These are phyloP conservation scores for Nidularia sp. DNA, from an alignment of 768 basidiomycete species.

Conservation along the genomic window DNA sequence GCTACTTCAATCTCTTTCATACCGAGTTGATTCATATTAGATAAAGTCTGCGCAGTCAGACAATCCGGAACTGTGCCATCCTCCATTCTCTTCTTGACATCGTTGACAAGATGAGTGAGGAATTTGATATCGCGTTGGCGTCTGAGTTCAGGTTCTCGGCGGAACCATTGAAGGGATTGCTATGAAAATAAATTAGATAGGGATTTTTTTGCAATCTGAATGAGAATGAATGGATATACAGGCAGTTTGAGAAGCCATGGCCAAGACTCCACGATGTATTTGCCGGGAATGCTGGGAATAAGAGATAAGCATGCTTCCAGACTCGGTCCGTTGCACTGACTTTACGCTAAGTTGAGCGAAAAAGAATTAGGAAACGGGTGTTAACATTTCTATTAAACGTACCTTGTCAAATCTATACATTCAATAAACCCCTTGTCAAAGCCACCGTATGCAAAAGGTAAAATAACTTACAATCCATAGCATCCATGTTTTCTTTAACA, in stretches of 20 bases:
- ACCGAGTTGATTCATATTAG: conserved; percentile 28
- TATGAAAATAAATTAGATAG: conserved; percentile 6
- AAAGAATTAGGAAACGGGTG: too few species aligned
- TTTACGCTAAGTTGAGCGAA: too few species aligned
- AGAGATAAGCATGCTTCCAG: not conserved
- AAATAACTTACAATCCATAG: conserved; percentile 33
- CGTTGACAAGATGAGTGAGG: conserved; percentile 32
- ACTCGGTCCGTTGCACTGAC: too few species aligned
- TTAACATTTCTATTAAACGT: not conserved
- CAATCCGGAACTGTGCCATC: conserved; percentile 34
- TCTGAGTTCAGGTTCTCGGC: conserved; percentile 31
- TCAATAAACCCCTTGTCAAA: too few species aligned
- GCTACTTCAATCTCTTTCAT: conserved; percentile 39
- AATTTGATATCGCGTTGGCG: conserved; percentile 32
- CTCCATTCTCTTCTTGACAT: conserved; percentile 37
- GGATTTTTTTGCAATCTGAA: not conserved
- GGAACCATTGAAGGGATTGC: conserved; percentile 39
- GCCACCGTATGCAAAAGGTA: too few species aligned
- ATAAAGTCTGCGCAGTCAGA: conserved; percentile 32
- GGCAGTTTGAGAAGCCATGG: conserved; percentile 43
- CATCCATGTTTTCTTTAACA: conserved; percentile 39
- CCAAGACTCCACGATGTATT: conserved; percentile 44
- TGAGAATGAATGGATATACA: conserved; percentile 13
- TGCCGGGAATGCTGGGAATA: conserved; percentile 36
- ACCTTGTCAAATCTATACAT: conserved; percentile 15